Evolutionary conservation across 2,329 filamentous ascomycete genomes (phyloP).

Genomic region (Blumeriella jaapii): DNA sequence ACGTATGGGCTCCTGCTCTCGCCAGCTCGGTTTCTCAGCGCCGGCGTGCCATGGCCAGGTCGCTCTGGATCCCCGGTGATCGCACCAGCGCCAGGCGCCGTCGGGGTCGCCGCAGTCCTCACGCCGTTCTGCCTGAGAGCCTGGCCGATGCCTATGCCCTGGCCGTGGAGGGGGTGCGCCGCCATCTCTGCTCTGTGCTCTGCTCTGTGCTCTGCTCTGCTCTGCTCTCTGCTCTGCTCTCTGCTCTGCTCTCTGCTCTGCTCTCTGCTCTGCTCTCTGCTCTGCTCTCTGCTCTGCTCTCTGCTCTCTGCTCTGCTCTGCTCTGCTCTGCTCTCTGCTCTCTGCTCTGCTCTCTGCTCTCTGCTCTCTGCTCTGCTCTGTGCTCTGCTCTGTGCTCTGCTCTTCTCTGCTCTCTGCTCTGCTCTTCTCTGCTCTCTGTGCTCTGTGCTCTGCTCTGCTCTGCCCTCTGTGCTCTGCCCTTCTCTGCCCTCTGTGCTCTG

Average conservation of each 20-base stretch:
- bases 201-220: not conserved
- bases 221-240: not conserved
- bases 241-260: too few relatives aligned
- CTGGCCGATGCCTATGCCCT: conserved; percentile 19
- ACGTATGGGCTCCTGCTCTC: conserved; percentile 59
- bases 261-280: too few relatives aligned
- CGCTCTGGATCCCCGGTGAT: conserved; percentile 4
- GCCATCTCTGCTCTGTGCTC: conserved; percentile 18
- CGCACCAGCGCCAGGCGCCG: not conserved
- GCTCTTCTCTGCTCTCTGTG: too few relatives aligned
- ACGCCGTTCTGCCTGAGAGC: conserved; percentile 15
- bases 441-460: too few relatives aligned
- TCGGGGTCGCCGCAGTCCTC: not conserved
- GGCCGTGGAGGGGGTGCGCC: conserved; percentile 18
- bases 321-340: too few relatives aligned
- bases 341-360: too few relatives aligned
- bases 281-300: too few relatives aligned
- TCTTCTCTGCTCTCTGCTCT: not conserved
- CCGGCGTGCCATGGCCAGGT: conserved; percentile 14
- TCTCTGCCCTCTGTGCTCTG: too few relatives aligned
- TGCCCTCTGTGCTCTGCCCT: too few relatives aligned
- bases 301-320: too few relatives aligned
- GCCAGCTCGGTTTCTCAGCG: conserved; percentile 42
- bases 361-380: too few relatives aligned
- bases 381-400: not conserved